A percentile compares a stretch with the other conserved stretches of the same genome.
Evolutionary conservation across 2,329 filamentous ascomycete genomes (phyloP).

Genomic region (Huntiella decipiens): DNA sequence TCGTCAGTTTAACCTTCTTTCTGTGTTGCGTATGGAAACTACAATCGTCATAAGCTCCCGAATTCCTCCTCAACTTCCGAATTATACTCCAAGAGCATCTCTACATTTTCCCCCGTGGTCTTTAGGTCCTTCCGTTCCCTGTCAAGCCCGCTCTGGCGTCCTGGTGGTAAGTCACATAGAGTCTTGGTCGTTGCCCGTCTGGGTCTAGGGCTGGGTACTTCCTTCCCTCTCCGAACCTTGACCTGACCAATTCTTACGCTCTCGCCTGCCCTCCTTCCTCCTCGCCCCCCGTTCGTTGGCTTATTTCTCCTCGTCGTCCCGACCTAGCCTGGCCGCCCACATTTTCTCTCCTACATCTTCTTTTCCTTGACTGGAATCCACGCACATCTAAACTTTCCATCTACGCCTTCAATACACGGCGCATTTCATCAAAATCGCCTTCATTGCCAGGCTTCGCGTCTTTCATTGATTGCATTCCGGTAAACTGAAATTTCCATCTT

Average conservation of each 20-base stretch:
- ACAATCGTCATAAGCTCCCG: too few species aligned
- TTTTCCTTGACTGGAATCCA: too few species aligned
- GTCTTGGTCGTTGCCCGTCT: constrained; percentile 1
- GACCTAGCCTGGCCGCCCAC: neutral
- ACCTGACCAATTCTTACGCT: constrained; percentile 1
- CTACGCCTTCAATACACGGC: too few species aligned
- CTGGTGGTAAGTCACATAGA: neutral
- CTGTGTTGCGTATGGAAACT: too few species aligned
- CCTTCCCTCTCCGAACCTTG: constrained; percentile 2
- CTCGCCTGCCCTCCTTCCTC: neutral
- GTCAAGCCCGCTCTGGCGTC: neutral
- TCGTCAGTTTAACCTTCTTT: too few species aligned
- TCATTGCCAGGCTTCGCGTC: neutral
- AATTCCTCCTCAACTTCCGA: too few species aligned
- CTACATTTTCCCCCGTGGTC: too few species aligned
- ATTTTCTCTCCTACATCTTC: constrained; percentile 1
- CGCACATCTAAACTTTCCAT: too few species aligned
- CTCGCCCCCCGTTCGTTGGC: constrained; percentile 1
- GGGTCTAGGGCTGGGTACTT: neutral
- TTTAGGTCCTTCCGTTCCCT: neutral
- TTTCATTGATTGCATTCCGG: neutral
- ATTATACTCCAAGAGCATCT: too few species aligned
- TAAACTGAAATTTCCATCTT: too few species aligned
- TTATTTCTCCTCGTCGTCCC: constrained; percentile 1
- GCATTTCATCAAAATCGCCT: neutral